Evolutionary conservation across 208 protist genomes (phyloP).

Genomic region (Crithidia thermophila): DNA sequence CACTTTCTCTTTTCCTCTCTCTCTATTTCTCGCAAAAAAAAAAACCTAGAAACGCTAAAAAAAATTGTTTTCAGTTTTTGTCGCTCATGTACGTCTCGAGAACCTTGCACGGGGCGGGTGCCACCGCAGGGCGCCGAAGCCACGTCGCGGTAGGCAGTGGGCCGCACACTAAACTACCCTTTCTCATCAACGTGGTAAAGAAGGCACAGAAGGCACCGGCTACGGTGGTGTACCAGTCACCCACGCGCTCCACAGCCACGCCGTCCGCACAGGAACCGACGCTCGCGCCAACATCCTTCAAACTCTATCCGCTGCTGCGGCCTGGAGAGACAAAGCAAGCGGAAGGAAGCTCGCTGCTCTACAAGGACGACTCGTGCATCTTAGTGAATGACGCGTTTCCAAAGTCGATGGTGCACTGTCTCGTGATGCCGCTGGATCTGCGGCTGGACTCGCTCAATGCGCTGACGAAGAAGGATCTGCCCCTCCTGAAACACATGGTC

Average conservation of each 20-base stretch:
- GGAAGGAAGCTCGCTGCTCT: constrained; percentile 57
- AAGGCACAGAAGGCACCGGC: constrained; percentile 37
- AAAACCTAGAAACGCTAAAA: too few species aligned
- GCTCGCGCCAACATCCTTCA: constrained; percentile 39
- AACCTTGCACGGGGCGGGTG: constrained; percentile 4
- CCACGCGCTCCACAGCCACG: constrained; percentile 1
- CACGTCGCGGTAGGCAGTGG: constrained; percentile 27
- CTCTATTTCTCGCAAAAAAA: too few species aligned
- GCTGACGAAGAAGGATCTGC: constrained; percentile 49
- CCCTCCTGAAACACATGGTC: constrained; percentile 62
- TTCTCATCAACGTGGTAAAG: constrained; percentile 73
- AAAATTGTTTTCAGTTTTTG: too few species aligned
- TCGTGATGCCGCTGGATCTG: constrained; percentile 81
- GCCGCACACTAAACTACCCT: constrained; percentile 71
- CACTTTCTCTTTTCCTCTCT: too few species aligned
- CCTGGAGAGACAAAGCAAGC: constrained; percentile 39
- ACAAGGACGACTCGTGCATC: constrained; percentile 73
- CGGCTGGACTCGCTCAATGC: constrained; percentile 67
- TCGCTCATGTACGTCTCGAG: constrained; percentile 13
- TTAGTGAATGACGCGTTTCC: constrained; percentile 88
- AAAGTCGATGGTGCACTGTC: constrained; percentile 85
- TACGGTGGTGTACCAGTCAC: constrained; percentile 18
- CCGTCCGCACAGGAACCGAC: constrained; percentile 7
- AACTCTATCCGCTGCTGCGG: constrained; percentile 42
- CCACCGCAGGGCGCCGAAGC: constrained; percentile 1